Conservation (phyloP, 1,284 basidiomycete species). For the Volvariella surrecta region DNA sequence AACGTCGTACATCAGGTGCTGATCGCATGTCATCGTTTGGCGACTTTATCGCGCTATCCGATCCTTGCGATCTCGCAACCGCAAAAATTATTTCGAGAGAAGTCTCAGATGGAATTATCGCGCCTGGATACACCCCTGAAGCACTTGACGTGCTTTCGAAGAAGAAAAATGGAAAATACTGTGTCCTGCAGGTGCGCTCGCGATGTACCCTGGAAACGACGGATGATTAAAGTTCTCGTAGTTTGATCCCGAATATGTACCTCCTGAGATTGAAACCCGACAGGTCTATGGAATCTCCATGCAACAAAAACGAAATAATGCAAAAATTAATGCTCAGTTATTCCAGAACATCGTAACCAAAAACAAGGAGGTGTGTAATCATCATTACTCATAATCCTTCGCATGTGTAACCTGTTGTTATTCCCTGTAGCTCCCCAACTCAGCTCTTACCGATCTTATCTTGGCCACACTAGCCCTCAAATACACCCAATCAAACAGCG, state of each 20-base stretch:
- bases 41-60: slow-evolving; percentile 95
- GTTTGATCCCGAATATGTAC: slow-evolving; percentile 82
- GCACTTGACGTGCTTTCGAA: slow-evolving; percentile 89
- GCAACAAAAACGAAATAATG: slow-evolving; percentile 89
- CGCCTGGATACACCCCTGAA: slow-evolving; percentile 84
- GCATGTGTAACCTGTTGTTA: not conserved
- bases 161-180: slow-evolving; percentile 99
- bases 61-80: slow-evolving; percentile 88
- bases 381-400: not conserved
- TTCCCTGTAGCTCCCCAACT: slow-evolving; percentile 50
- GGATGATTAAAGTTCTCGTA: slow-evolving; percentile 21
- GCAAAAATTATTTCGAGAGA: slow-evolving; percentile 96
- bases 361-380: slow-evolving; percentile 65
- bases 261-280: slow-evolving; percentile 79
- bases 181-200: slow-evolving; percentile 84
- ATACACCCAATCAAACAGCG: slow-evolving; percentile 99
- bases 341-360: slow-evolving; percentile 88
- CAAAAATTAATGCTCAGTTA: slow-evolving; percentile 76
- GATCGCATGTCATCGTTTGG: slow-evolving; percentile 99
- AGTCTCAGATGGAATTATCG: slow-evolving; percentile 97
- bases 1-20: slow-evolving; percentile 49
- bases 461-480: slow-evolving; percentile 96
- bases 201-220: not conserved
- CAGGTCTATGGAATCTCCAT: slow-evolving; percentile 93
- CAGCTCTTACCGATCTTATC: slow-evolving; percentile 80